Base-by-base conservation (phyloP, 2,329 filamentous ascomycete species). In the Mycogone perniciosa region DNA sequence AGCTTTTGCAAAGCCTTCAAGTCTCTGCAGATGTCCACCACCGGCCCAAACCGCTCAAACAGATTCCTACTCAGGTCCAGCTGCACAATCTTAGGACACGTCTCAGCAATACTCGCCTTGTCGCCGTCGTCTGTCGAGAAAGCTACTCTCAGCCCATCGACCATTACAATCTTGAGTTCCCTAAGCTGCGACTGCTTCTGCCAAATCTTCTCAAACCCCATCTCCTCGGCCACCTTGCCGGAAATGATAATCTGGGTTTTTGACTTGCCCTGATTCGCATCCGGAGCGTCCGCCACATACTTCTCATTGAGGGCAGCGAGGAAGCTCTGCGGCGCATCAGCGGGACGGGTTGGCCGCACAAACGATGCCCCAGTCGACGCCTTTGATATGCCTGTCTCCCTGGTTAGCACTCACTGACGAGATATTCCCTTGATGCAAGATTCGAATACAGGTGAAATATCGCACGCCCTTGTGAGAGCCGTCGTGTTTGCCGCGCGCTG, bases 121-220 rank as follows among this genome's bases (percentile, higher is more conserved):
- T 62, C 64, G 2, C 56, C 62, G 1, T 62, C 67, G 1, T 56
- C 58, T 34, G 62, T 64, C 4, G 71, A 66, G 31, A 57, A 62
- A 7, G 63, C 68, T 55, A 97, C 78, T 46, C 81, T 75, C 62
- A 89, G 70, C 10, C 86, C 84, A 69, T 97, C 91, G 6, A 99
- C 75, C 37, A 97, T 81, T 45, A 95, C 84, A 50, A 91, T 84
- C 58, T 79, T 85, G 53, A 97, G 76, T 60, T 93, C 88, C 49
- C 85, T 75, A 31, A 97, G 74, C 62, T 86, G 76, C 59, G 90
- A 86, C 62, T 95, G 84, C 68, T 91, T 82, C 57, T 79, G 79
- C 40, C 86, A 82, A 58, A 96, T 89, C 74, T 96, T 96, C 59
- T 95, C 90, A 60, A 97, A 97, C 31, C 93, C 93, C 33, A 97